A percentile compares a stretch with the other conserved stretches of the same genome.
phyloP scores from a whole-genome alignment of 2,329 filamentous ascomycete species.

The Diplocarpon rosae region DNA sequence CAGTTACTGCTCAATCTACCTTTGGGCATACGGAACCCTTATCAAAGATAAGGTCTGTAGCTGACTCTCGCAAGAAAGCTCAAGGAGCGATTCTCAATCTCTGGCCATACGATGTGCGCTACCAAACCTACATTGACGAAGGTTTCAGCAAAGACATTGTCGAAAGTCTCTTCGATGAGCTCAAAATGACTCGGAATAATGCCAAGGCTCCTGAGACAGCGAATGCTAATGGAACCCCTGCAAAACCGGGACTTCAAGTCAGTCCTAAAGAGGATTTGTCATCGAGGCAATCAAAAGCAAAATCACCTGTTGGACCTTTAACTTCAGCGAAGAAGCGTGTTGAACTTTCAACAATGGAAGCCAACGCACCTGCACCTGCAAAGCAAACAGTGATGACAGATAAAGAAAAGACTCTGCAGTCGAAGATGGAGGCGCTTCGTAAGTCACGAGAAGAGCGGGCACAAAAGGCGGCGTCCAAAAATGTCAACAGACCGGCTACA shows the following conservation, averaged over 20 bases:
- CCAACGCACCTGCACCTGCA: constrained; percentile 4
- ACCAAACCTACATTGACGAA: constrained; percentile 61
- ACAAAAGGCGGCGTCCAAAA: constrained; percentile 29
- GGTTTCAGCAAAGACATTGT: constrained; percentile 57
- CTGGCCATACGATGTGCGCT: constrained; percentile 57
- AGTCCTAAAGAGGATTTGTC: neutral
- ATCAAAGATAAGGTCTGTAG: constrained; percentile 11
- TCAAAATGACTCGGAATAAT: constrained; percentile 40
- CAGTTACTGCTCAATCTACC: neutral
- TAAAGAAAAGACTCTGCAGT: constrained; percentile 62
- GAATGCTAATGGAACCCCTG: neutral
- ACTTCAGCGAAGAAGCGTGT: neutral
- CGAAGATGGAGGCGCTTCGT: constrained; percentile 67
- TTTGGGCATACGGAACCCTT: neutral
- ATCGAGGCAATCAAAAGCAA: no score
- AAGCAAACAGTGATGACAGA: constrained; percentile 40
- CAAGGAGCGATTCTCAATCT: constrained; percentile 57
- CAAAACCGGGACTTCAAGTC: neutral
- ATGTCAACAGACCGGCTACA: constrained; percentile 5
- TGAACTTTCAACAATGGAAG: constrained; percentile 4
- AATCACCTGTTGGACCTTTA: no score
- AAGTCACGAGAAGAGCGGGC: constrained; percentile 40
- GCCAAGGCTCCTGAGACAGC: constrained; percentile 7
- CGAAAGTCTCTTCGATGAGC: constrained; percentile 52
- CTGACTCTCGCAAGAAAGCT: constrained; percentile 39